phyloP scores from a whole-genome alignment of 2,329 filamentous ascomycete genomes.

The Dactylellina haptotyla region DNA sequence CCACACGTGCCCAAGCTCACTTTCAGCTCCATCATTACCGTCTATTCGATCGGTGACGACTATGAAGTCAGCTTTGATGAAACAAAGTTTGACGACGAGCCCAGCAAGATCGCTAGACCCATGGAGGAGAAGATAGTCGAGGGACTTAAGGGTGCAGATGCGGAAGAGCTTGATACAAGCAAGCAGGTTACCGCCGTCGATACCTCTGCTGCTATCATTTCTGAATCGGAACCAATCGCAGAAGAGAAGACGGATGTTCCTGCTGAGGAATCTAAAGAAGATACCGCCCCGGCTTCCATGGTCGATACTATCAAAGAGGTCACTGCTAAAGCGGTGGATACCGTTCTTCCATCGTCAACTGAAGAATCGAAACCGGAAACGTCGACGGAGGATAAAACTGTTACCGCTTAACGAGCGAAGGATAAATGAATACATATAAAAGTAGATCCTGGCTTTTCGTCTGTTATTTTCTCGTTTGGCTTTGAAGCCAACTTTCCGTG shows the following conservation, averaged over 20 bases:
- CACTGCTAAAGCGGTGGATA: constrained; percentile 25
- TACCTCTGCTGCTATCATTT: constrained; percentile 6
- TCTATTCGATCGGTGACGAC: constrained; percentile 52
- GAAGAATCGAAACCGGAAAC: constrained; percentile 45
- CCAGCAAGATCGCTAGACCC: constrained; percentile 46
- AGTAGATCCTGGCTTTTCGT: constrained; percentile 20
- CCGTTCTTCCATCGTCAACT: constrained; percentile 11
- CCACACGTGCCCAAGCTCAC: constrained; percentile 40
- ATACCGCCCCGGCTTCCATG: not conserved
- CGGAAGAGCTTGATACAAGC: constrained; percentile 16
- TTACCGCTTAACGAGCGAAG: constrained; percentile 18
- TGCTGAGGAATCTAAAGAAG: constrained; percentile 8
- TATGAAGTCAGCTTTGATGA: constrained; percentile 53
- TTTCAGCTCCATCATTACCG: constrained; percentile 52
- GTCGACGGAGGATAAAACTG: constrained; percentile 27
- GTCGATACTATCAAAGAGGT: constrained; percentile 32
- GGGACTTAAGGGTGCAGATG: constrained; percentile 4
- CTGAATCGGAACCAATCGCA: constrained; percentile 1
- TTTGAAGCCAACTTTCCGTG: constrained; percentile 1
- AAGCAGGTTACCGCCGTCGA: constrained; percentile 10
- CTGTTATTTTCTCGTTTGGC: constrained; percentile 1
- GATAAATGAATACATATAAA: constrained; percentile 2
- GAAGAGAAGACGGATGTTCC: constrained; percentile 15
- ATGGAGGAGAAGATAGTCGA: constrained; percentile 30
- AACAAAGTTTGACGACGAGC: constrained; percentile 52